Conservation (phyloP, 192 early-diverging fungal species). For the Jimgerdemannia lactiflua region DNA sequence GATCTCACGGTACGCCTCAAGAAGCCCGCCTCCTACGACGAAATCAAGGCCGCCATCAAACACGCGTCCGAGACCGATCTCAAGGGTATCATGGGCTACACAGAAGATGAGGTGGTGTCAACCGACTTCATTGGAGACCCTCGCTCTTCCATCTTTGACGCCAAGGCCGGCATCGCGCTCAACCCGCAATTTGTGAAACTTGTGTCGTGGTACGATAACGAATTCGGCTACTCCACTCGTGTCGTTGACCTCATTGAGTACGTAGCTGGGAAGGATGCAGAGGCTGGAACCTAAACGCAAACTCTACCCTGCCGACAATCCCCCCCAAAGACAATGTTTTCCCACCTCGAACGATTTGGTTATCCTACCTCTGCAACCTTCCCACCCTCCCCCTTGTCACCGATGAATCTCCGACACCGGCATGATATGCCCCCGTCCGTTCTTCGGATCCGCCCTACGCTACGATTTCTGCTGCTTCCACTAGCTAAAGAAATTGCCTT, state of each 20-base stretch:
- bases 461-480: too few relatives aligned
- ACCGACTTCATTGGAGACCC: constrained; percentile 92
- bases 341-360: too few relatives aligned
- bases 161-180: constrained; percentile 93
- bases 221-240: constrained; percentile 91
- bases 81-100: constrained; percentile 92
- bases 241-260: constrained; percentile 85
- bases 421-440: too few relatives aligned
- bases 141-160: constrained; percentile 93
- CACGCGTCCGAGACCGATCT: constrained; percentile 68
- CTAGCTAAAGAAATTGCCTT: too few relatives aligned
- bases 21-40: constrained; percentile 88
- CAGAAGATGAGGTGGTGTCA: constrained; percentile 94
- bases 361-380: too few relatives aligned
- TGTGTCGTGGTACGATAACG: constrained; percentile 91
- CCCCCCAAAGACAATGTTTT: too few relatives aligned
- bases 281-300: background rate
- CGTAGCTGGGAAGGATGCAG: constrained; percentile 41
- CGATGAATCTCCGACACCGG: too few relatives aligned
- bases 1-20: constrained; percentile 92
- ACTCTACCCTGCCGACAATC: background rate
- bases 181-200: constrained; percentile 97
- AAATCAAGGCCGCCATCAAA: constrained; percentile 89
- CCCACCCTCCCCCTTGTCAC: too few relatives aligned
- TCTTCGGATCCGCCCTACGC: too few relatives aligned